Evolutionary conservation across 129 eudicot genomes (phyloP).

Genomic region (Pittosporum tobira): DNA sequence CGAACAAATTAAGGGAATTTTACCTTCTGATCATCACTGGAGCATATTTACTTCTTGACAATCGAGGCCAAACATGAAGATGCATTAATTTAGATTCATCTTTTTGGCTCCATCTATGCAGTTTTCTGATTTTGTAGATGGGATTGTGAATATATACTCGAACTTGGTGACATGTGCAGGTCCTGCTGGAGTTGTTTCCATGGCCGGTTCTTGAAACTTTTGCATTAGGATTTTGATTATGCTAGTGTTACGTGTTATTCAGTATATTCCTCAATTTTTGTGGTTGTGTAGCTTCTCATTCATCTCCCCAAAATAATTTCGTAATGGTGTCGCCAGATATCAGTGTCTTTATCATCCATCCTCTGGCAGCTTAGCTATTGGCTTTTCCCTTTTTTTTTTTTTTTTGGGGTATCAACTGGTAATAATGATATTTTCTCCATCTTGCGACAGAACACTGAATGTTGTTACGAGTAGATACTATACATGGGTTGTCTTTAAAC

Average conservation of each 20-base stretch:
- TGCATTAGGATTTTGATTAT: not conserved
- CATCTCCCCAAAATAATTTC: not conserved
- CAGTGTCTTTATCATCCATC: not conserved
- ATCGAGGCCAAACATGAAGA: not conserved
- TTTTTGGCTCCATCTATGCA: not conserved
- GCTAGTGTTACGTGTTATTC: not conserved
- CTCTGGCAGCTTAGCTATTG: too few species aligned
- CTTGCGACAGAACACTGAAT: too few species aligned
- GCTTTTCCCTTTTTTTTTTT: too few species aligned
- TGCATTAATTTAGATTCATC: too few species aligned
- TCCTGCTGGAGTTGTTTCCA: not conserved
- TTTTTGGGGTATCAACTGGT: too few species aligned
- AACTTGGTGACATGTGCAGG: not conserved
- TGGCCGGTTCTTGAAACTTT: not conserved
- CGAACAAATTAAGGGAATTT: slow-evolving; percentile 57
- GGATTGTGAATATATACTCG: not conserved
- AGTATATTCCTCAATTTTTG: not conserved
- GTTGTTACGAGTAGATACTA: too few species aligned
- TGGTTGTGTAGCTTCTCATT: not conserved
- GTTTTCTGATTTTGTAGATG: not conserved
- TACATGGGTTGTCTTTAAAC: too few species aligned
- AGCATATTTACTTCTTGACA: slow-evolving; percentile 40
- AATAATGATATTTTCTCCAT: too few species aligned
- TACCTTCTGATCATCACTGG: slow-evolving; percentile 75
- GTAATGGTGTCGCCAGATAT: not conserved